Percentiles rank a stretch among this genome's conserved stretches.
These are phyloP conservation scores for Teratosphaeriaceae sp. DNA, from an alignment of 2,329 filamentous ascomycete genomes.

Conservation along the genomic window DNA sequence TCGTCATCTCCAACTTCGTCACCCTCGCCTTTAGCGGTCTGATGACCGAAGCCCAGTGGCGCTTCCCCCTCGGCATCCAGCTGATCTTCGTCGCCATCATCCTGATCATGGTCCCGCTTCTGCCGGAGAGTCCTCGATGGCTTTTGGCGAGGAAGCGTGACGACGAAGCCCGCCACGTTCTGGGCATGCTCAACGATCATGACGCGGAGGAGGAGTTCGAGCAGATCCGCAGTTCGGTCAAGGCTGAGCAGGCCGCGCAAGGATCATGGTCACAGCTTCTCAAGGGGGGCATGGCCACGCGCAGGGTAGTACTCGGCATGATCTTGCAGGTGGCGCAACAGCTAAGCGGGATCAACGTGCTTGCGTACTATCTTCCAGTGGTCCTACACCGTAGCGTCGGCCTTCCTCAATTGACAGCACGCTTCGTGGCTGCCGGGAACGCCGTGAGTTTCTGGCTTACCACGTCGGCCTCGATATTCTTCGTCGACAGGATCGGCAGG, in stretches of 20 bases:
- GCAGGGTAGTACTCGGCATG: constrained; percentile 18
- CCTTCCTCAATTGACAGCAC: constrained; percentile 28
- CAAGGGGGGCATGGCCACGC: constrained; percentile 14
- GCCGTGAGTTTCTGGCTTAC: constrained; percentile 49
- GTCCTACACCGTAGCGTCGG: constrained; percentile 45
- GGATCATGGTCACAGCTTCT: constrained; percentile 20
- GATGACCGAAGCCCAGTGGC: constrained; percentile 28
- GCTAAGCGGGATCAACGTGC: constrained; percentile 39
- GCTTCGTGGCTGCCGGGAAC: constrained; percentile 38
- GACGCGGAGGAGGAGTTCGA: constrained; percentile 16
- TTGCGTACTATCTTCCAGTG: constrained; percentile 37
- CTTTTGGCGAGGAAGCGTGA: constrained; percentile 17
- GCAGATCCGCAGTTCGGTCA: constrained; percentile 14
- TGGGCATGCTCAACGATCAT: constrained; percentile 13
- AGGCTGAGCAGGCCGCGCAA: constrained; percentile 19
- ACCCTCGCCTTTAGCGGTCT: constrained; percentile 33
- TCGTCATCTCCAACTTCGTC: constrained; percentile 44
- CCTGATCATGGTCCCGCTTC: constrained; percentile 70
- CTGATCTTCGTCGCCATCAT: constrained; percentile 31
- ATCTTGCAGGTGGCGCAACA: constrained; percentile 41
- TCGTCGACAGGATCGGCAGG: constrained; percentile 55
- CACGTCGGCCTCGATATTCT: constrained; percentile 53
- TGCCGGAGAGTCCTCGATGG: constrained; percentile 40
- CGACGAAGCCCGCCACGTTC: constrained; percentile 13
- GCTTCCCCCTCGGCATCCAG: constrained; percentile 40